A percentile compares a stretch with the other conserved stretches of the same genome.
Conservation (phyloP, 371 early-diverging fungal genomes). For the Dichotomocladium elegans region DNA sequence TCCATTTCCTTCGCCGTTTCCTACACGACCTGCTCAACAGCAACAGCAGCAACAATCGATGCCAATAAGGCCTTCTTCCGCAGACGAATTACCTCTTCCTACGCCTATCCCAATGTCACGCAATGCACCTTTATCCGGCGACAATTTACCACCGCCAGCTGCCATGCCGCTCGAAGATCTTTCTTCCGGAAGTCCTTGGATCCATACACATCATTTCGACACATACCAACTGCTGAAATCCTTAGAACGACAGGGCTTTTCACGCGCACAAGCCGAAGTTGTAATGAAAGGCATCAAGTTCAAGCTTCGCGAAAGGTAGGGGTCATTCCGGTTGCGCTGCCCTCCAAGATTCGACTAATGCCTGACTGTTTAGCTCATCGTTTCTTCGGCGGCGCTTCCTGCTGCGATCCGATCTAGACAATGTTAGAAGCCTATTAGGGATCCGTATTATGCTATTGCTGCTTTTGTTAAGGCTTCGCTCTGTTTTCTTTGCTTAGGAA, state of each 20-base stretch:
- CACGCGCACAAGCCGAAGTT: conserved; percentile 64
- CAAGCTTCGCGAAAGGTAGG: conserved; percentile 49
- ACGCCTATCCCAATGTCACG: background rate
- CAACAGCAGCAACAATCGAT: background rate
- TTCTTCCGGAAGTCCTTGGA: too few relatives aligned
- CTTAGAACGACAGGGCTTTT: conserved; percentile 63
- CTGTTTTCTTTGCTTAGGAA: too few relatives aligned
- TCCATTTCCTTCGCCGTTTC: conserved; percentile 40
- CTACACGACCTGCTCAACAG: conserved; percentile 26
- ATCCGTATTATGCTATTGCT: background rate
- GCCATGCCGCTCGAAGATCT: too few relatives aligned
- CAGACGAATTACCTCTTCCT: background rate
- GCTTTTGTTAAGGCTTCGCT: background rate
- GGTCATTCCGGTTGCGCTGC: too few relatives aligned
- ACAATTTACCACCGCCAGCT: too few relatives aligned
- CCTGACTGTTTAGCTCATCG: conserved; percentile 18
- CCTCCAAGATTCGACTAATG: too few relatives aligned
- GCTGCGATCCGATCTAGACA: conserved; percentile 51
- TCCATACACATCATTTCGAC: conserved; percentile 55
- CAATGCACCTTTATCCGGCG: too few relatives aligned
- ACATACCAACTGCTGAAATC: conserved; percentile 66
- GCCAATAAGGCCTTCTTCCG: background rate
- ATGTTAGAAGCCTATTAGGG: conserved; percentile 22
- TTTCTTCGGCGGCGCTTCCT: conserved; percentile 15
- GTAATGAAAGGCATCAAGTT: conserved; percentile 73